phyloP scores from a whole-genome alignment of 306 rosid species.

The Dryas octopetala region DNA sequence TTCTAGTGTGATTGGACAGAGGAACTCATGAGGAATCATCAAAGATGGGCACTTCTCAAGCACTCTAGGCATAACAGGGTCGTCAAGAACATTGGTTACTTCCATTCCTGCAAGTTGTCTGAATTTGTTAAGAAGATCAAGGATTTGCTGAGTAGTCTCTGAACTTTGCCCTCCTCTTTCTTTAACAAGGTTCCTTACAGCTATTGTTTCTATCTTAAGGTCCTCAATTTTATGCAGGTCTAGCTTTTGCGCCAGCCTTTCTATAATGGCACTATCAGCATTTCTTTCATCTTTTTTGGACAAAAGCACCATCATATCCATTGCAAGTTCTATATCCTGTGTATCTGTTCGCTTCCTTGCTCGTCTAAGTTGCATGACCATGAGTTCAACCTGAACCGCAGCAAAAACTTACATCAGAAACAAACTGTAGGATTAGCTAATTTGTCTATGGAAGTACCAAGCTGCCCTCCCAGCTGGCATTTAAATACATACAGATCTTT shows the following conservation, averaged over 20 bases:
- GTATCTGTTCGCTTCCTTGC: constrained; percentile 68
- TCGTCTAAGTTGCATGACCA: constrained; percentile 63
- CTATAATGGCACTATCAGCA: constrained; percentile 60
- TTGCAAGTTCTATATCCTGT: constrained; percentile 76
- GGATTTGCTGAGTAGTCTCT: constrained; percentile 44
- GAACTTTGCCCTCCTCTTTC: constrained; percentile 56
- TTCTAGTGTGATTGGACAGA: constrained; percentile 72
- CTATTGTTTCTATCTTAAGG: constrained; percentile 55
- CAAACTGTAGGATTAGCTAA: neutral
- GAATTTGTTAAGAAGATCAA: constrained; percentile 65
- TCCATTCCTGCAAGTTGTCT: constrained; percentile 67
- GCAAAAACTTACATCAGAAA: neutral
- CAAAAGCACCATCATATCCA: constrained; percentile 79
- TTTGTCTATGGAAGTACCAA: neutral
- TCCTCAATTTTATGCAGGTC: constrained; percentile 56
- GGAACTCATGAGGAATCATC: constrained; percentile 80
- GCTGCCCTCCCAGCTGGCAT: neutral
- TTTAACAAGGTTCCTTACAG: constrained; percentile 44
- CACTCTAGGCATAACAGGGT: constrained; percentile 46
- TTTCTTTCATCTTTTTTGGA: constrained; percentile 50
- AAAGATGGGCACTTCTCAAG: constrained; percentile 55
- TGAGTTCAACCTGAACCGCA: constrained; percentile 60
- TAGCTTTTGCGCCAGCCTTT: constrained; percentile 64
- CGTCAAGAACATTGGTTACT: constrained; percentile 39
- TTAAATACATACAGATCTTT: no score